Base-by-base conservation (phyloP, 2,329 filamentous ascomycete species). In the Bimuria novae-zelandiae region DNA sequence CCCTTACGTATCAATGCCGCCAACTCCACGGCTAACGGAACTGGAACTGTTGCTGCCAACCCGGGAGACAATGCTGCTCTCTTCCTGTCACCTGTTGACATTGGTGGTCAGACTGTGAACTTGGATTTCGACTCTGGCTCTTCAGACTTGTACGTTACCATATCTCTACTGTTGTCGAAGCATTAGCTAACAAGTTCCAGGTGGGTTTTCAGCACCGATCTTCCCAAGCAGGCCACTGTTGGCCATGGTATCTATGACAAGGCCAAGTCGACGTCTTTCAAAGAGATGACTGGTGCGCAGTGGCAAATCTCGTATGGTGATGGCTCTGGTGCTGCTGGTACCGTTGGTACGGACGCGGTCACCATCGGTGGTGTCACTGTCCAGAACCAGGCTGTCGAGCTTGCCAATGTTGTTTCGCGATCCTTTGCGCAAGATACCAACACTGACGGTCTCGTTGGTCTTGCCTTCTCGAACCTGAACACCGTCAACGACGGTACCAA, bases 91-190 rank as follows among this genome's bases (percentile, higher is more conserved):
- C 86, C 86, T 0, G 84, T 90, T 47, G 80, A 69, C n/a, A 82
- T 91, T 57, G 88, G 88, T 54, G 86, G 85, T 4, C 88, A 90
- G 74, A 81, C 79, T 4, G 64, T 91, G 52, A 84, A 85, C 65
- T 75, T 91, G 68, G 84, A 89, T 69, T 89, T 91, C 67, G 88
- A 91, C 72, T 88, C 86, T n/a, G 88, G 88, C 51, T 90, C 87
- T 1, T 83, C 88, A 11, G 88, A 90, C 71, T 79, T 89, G 76
- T 84, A 79, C 68, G 81, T 43, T n/a, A n/a, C n/a, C n/a, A n/a
- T n/a, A n/a, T n/a, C n/a, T n/a, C n/a, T n/a, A n/a, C n/a, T n/a
- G n/a, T n/a, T n/a, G n/a, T n/a, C n/a, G n/a, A n/a, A n/a, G 40
- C 47, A 27, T 41, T 32, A 52, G 27, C 59, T 68, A 51, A 68